Evolutionary conservation across 2,329 filamentous ascomycete species (phyloP).

Genomic region (Alternaria consortialis): DNA sequence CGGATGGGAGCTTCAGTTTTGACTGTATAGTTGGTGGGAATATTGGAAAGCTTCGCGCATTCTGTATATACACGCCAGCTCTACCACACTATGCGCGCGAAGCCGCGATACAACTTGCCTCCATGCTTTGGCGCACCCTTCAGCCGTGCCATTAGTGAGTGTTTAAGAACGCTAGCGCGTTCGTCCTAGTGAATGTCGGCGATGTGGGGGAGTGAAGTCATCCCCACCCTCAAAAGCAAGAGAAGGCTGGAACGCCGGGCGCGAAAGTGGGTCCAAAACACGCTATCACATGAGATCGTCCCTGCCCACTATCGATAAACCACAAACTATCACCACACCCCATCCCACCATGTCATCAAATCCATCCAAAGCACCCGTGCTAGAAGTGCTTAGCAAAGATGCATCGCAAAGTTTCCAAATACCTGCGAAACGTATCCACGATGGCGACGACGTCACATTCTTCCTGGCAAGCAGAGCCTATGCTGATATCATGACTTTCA

Average conservation of each 20-base stretch:
- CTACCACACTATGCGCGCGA: not conserved
- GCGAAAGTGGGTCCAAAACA: constrained; percentile 21
- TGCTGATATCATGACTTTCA: constrained; percentile 83
- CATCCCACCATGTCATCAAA: constrained; percentile 36
- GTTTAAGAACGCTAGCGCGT: not conserved
- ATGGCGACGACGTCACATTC: constrained; percentile 78
- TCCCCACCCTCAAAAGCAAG: constrained; percentile 2
- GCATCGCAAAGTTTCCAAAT: constrained; percentile 62
- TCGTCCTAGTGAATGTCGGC: not conserved
- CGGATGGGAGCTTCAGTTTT: not conserved
- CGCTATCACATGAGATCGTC: constrained; percentile 33
- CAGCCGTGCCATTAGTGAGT: constrained; percentile 22
- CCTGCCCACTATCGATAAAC: constrained; percentile 4
- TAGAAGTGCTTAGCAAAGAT: constrained; percentile 33
- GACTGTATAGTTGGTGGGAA: not conserved
- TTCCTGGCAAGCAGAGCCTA: constrained; percentile 87
- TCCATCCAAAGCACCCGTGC: constrained; percentile 24
- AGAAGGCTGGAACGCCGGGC: not conserved
- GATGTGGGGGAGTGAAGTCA: constrained; percentile 14
- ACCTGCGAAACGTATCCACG: constrained; percentile 84
- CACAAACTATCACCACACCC: constrained; percentile 8
- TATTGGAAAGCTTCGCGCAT: not conserved
- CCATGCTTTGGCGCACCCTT: constrained; percentile 8
- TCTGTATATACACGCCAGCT: not conserved
- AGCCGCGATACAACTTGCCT: constrained; percentile 1